Conservation (phyloP, 352 stramenopile genomes). For the Pythium graminicola region DNA sequence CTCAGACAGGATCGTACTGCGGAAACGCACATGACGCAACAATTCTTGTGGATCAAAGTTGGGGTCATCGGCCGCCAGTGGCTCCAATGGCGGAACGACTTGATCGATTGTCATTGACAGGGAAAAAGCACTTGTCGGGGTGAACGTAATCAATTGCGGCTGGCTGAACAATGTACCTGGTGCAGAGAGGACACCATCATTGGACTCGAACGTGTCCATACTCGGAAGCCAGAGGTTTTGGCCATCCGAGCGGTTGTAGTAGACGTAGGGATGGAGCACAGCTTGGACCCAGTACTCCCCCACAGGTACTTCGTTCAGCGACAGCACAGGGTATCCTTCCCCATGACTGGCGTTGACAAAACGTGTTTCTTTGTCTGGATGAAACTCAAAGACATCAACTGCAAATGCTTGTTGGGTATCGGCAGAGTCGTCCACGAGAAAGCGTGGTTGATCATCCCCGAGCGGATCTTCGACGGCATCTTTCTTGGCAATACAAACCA, state of each 20-base stretch:
- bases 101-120: slow-evolving; percentile 43
- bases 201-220: slow-evolving; percentile 52
- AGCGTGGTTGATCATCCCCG: slow-evolving; percentile 45
- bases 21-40: slow-evolving; percentile 63
- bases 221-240: slow-evolving; percentile 37
- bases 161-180: slow-evolving; percentile 56
- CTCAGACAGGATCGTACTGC: slow-evolving; percentile 43
- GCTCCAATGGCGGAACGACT: slow-evolving; percentile 30
- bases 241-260: slow-evolving; percentile 57
- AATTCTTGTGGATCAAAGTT: slow-evolving; percentile 36
- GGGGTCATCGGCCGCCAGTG: slow-evolving; percentile 20
- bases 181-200: slow-evolving; percentile 43
- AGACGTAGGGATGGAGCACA: slow-evolving; percentile 52
- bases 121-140: slow-evolving; percentile 25
- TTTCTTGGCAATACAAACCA: slow-evolving; percentile 51
- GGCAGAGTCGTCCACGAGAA: slow-evolving; percentile 39
- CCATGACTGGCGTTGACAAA: slow-evolving; percentile 39
- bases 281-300: slow-evolving; percentile 62
- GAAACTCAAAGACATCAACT: slow-evolving; percentile 52
- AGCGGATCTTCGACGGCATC: slow-evolving; percentile 37
- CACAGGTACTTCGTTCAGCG: slow-evolving; percentile 33
- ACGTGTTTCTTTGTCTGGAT: slow-evolving; percentile 28
- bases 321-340: slow-evolving; percentile 40
- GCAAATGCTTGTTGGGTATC: slow-evolving; percentile 57
- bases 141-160: slow-evolving; percentile 41